Evolutionary conservation across 805 yeast genomes (phyloP).

Genomic region (Candida tammaniensis): DNA sequence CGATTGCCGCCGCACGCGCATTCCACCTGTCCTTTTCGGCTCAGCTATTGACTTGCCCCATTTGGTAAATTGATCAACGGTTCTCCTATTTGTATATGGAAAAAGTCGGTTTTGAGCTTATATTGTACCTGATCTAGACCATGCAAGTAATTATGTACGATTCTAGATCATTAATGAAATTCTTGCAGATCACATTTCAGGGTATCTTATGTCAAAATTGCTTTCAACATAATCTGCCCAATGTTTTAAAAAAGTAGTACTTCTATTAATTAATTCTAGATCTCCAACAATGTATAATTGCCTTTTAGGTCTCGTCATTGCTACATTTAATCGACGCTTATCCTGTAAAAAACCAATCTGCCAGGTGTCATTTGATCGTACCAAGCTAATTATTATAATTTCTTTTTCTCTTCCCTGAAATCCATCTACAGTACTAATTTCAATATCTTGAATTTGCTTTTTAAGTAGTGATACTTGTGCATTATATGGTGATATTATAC

Average conservation of each 20-base stretch:
- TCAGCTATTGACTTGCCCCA: too few species aligned
- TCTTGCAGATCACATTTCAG: too few species aligned
- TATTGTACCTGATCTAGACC: too few species aligned
- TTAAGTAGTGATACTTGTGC: slow-evolving; percentile 76
- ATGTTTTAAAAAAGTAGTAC: slow-evolving; percentile 48
- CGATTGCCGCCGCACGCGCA: too few species aligned
- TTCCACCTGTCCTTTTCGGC: too few species aligned
- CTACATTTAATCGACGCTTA: slow-evolving; percentile 81
- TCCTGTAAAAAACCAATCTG: slow-evolving; percentile 85
- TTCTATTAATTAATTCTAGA: slow-evolving; percentile 57
- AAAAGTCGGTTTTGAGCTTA: too few species aligned
- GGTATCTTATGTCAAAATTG: slow-evolving; percentile 64
- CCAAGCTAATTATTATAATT: slow-evolving; percentile 73
- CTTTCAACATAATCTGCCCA: slow-evolving; percentile 76
- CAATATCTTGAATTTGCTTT: slow-evolving; percentile 49
- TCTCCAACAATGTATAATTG: slow-evolving; percentile 88
- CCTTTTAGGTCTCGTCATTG: slow-evolving; percentile 85
- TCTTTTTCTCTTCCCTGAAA: slow-evolving; percentile 97
- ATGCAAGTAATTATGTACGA: too few species aligned
- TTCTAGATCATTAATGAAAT: too few species aligned
- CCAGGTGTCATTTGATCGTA: slow-evolving; percentile 67
- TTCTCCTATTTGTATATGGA: too few species aligned
- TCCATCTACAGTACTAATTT: slow-evolving; percentile 90
- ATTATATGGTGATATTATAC: slow-evolving; percentile 85
- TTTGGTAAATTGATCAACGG: too few species aligned